Percentiles rank a stretch among this genome's conserved stretches.
phyloP scores from a whole-genome alignment of 2,329 filamentous ascomycete genomes.

The Neofusicoccum kwambonambiense region DNA sequence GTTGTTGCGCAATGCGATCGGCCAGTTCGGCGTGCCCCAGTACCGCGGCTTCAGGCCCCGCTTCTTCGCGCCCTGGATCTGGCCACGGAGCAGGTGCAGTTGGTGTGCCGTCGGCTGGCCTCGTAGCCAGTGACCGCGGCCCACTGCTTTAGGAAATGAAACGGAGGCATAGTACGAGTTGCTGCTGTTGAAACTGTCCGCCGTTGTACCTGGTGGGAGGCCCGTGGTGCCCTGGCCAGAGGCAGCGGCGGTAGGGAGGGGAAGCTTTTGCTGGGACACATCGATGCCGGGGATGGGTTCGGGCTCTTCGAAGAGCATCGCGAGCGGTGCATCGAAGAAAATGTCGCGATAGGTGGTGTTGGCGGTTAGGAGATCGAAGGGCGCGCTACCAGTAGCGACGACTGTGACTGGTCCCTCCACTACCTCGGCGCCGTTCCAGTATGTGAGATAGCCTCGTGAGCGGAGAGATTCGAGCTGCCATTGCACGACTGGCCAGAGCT shows the following conservation, averaged over 20 bases:
- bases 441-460: constrained; percentile 49
- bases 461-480: constrained; percentile 49
- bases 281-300: not conserved
- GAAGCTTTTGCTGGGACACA: not conserved
- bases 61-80: constrained; percentile 52
- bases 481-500: constrained; percentile 37
- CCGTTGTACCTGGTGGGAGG: constrained; percentile 34
- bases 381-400: constrained; percentile 55
- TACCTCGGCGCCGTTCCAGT: constrained; percentile 48
- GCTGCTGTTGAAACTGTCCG: constrained; percentile 54
- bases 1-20: constrained; percentile 51
- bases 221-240: constrained; percentile 48
- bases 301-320: constrained; percentile 33
- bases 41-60: constrained; percentile 57
- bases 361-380: constrained; percentile 47
- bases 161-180: constrained; percentile 69
- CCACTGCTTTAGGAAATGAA: constrained; percentile 54
- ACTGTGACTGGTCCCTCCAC: constrained; percentile 50
- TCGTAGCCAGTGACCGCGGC: constrained; percentile 32
- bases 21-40: constrained; percentile 58
- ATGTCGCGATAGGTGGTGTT: constrained; percentile 53
- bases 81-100: constrained; percentile 47
- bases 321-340: constrained; percentile 55
- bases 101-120: constrained; percentile 49
- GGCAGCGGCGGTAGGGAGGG: not conserved